Evolutionary conservation across 768 basidiomycete species (phyloP), one percentile per base, ranked within the genome.

Genomic region (Termitomyces bulborhizus): DNA sequence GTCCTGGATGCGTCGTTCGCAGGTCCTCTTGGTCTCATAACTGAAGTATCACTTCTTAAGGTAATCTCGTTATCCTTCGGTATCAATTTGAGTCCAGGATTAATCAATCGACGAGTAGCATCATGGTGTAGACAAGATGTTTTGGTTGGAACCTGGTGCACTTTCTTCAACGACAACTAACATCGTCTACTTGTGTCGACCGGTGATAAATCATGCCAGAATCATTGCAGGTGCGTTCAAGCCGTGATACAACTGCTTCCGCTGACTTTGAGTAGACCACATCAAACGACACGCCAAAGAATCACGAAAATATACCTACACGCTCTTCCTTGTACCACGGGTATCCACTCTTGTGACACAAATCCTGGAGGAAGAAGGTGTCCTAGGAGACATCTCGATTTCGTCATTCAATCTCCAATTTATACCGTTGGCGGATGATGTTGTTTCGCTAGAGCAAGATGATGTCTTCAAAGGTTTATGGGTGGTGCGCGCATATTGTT

Each of bases 71-170:
- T 46, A 53, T 32, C 43, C 11, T 12, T 24, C 31, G 27, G 11
- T 26, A 29, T 26, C 18, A 18, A 9, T 24, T 31, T 45, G 27
- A 15, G n/a, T 26, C 24, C 45, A 18, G 0, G 18, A 9, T 34
- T 2, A 12, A 50, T 31, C 36, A 49, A 36, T 47, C 55, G 6
- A n/a, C 29, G 29, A 24, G 53, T 62, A 98, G 96, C 90, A 98
- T 66, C 95, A 98, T 84, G 95, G 93, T 5, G 93, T 99, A 3
- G 95, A 98, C 75, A 97, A 97, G 77, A 96, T 99, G 91, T 97
- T 95, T 73, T 99, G 97, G 96, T 83, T 99, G 24, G 97, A 98
- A 71, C 70, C 87, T 11, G 95, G 95, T 16, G 86, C 91, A 8
- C 72, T 98, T 45, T 78, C 83, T 12, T 88, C 91, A 3, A 79